A percentile compares a stretch with the other conserved stretches of the same genome.
phyloP scores from a whole-genome alignment of 176 grass and related monocot species.

The Bromus sterilis region DNA sequence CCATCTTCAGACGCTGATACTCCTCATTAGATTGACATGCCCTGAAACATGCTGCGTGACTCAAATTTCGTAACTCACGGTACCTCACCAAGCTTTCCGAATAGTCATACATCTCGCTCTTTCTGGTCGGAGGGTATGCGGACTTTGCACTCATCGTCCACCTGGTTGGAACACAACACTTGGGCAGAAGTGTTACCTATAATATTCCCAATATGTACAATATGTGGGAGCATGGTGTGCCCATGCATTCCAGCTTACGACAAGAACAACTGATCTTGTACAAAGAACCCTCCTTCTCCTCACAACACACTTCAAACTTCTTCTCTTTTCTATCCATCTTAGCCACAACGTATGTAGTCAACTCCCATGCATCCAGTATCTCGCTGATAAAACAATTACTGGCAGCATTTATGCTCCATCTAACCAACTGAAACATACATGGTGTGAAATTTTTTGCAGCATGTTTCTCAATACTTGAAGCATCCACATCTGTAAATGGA shows the following conservation, averaged over 20 bases:
- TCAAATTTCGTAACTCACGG: too few relatives aligned
- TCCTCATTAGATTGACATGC: too few relatives aligned
- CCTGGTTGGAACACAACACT: too few relatives aligned
- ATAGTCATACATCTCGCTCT: too few relatives aligned
- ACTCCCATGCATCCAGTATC: background rate
- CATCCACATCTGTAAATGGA: background rate
- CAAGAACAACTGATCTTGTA: background rate
- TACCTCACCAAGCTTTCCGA: too few relatives aligned
- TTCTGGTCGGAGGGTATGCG: too few relatives aligned
- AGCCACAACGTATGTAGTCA: background rate
- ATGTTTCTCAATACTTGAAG: background rate
- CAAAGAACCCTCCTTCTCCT: background rate
- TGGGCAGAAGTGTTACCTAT: background rate
- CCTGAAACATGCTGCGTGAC: too few relatives aligned
- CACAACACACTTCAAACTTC: background rate
- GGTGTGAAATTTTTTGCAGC: background rate
- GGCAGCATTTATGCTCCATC: background rate
- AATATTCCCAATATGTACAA: background rate
- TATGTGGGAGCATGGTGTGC: background rate
- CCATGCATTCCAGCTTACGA: background rate
- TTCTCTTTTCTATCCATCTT: too few relatives aligned
- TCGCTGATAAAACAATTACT: background rate
- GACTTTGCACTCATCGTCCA: background rate
- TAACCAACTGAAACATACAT: background rate
- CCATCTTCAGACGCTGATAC: too few relatives aligned